Percentiles rank a stretch among this genome's conserved stretches.
Conservation (phyloP, 2,329 filamentous ascomycete species). For the Alternaria burnsii region DNA sequence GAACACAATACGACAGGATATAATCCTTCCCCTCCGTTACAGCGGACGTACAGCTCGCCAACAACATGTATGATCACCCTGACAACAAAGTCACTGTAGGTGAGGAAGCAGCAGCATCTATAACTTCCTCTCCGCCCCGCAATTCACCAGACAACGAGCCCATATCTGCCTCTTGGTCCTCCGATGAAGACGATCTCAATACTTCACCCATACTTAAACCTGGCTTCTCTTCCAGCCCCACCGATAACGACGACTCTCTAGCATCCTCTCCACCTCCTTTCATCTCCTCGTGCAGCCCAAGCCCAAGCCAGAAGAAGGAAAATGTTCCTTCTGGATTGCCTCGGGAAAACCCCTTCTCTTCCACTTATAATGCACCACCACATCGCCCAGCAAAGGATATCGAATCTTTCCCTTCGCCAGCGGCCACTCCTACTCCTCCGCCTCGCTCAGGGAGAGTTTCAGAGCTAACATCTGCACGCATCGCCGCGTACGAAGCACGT, state of each 20-base stretch:
- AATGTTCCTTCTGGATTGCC: background rate
- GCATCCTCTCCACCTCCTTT: background rate
- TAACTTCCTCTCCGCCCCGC: background rate
- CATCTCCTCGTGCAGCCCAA: background rate
- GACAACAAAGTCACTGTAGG: background rate
- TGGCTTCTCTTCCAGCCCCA: background rate
- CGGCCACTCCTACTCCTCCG: background rate
- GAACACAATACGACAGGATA: background rate
- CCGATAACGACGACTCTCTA: background rate
- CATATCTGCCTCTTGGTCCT: background rate
- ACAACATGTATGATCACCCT: background rate
- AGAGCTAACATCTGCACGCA: background rate
- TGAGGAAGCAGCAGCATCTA: background rate
- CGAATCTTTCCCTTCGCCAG: background rate
- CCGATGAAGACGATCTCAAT: background rate
- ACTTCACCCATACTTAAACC: background rate
- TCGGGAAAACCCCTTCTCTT: background rate
- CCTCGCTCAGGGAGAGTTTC: background rate
- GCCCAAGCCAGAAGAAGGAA: background rate
- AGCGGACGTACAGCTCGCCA: background rate
- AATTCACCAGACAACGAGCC: background rate
- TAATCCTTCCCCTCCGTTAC: background rate
- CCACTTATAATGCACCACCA: background rate
- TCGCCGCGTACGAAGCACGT: background rate
- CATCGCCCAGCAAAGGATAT: background rate